These are phyloP conservation scores for Cladosporium sp. DNA, from an alignment of 2,329 filamentous ascomycete genomes.

Conservation along the genomic window DNA sequence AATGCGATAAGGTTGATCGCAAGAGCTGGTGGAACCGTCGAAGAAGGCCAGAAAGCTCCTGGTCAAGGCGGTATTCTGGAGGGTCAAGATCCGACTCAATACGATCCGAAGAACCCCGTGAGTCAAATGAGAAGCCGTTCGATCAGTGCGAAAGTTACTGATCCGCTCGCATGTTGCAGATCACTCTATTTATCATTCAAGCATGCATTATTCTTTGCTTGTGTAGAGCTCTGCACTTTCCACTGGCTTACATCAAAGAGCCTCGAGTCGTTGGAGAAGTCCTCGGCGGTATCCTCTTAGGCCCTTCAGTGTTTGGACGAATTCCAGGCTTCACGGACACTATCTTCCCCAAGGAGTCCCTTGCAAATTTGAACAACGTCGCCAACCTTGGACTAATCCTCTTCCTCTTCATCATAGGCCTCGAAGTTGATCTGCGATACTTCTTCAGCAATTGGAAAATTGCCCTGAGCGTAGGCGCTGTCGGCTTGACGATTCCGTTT, in stretches of 20 bases:
- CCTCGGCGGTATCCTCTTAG: background rate
- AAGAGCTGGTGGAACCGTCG: too few relatives aligned
- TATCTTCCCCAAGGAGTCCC: slow-evolving; percentile 62
- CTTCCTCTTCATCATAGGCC: slow-evolving; percentile 77
- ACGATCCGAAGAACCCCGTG: background rate
- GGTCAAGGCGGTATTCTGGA: background rate
- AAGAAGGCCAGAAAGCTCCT: too few relatives aligned
- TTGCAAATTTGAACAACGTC: slow-evolving; percentile 66
- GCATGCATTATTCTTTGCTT: background rate
- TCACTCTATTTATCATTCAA: background rate
- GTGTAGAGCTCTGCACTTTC: background rate
- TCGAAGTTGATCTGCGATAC: slow-evolving; percentile 75
- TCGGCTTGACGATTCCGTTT: slow-evolving; percentile 75
- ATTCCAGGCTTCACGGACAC: background rate
- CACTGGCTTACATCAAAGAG: background rate
- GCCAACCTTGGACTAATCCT: slow-evolving; percentile 76
- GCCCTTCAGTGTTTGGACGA: background rate
- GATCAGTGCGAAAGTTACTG: too few relatives aligned
- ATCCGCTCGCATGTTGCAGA: too few relatives aligned
- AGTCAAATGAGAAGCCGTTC: too few relatives aligned
- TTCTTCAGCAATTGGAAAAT: slow-evolving; percentile 72
- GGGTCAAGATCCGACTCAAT: background rate
- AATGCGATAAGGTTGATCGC: too few relatives aligned
- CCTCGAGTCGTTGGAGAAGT: background rate
- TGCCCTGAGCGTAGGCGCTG: slow-evolving; percentile 68